phyloP scores from a whole-genome alignment of 192 early-diverging fungal genomes.

The Pecoramyces ruminantium region DNA sequence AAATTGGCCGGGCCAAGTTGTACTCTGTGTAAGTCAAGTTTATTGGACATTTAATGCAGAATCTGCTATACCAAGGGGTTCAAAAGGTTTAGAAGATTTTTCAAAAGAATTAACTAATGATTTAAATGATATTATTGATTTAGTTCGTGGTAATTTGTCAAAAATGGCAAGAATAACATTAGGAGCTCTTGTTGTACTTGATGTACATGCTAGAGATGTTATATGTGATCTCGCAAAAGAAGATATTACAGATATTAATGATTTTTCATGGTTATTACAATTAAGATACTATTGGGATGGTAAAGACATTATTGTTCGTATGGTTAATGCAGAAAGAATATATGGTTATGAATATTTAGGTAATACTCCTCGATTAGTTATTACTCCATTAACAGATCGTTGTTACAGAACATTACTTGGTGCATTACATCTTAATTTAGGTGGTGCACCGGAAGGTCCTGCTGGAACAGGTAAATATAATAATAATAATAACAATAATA shows the following conservation, averaged over 20 bases:
- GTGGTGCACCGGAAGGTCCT: slow-evolving; percentile 45
- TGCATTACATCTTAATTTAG: slow-evolving; percentile 40
- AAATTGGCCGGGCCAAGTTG: slow-evolving; percentile 48
- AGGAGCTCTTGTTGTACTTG: slow-evolving; percentile 43
- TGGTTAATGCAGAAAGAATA: slow-evolving; percentile 42
- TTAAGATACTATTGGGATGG: slow-evolving; percentile 46
- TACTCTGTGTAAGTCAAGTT: slow-evolving; percentile 35
- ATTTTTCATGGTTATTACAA: slow-evolving; percentile 43
- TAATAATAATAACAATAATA: no score
- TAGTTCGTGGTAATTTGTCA: slow-evolving; percentile 33
- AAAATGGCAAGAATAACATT: slow-evolving; percentile 43
- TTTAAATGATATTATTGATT: slow-evolving; percentile 32
- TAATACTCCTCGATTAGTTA: slow-evolving; percentile 29
- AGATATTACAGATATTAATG: slow-evolving; percentile 22
- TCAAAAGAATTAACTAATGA: slow-evolving; percentile 24
- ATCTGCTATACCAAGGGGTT: slow-evolving; percentile 23
- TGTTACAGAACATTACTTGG: slow-evolving; percentile 45
- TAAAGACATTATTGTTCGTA: slow-evolving; percentile 29
- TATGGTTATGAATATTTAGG: slow-evolving; percentile 35
- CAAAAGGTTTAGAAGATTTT: slow-evolving; percentile 29
- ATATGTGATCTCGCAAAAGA: slow-evolving; percentile 20
- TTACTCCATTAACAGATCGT: slow-evolving; percentile 42
- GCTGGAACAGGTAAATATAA: slow-evolving; percentile 11
- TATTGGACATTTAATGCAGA: slow-evolving; percentile 42
- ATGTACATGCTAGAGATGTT: slow-evolving; percentile 47